phyloP scores from a whole-genome alignment of 805 yeast species.

The Candida yuanshanica region DNA sequence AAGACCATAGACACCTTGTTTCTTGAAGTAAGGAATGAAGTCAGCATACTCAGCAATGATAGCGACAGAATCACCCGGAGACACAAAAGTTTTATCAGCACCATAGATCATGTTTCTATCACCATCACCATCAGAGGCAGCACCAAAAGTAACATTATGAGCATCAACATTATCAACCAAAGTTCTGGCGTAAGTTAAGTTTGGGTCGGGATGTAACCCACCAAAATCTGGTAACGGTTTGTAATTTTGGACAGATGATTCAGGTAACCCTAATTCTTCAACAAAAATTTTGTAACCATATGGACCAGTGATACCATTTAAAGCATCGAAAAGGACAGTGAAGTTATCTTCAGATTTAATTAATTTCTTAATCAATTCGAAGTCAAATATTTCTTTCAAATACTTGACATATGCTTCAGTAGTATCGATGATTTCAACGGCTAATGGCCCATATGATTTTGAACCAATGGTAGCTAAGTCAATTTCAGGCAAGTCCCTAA shows the following conservation, averaged over 20 bases:
- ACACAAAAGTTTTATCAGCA: conserved; percentile 76
- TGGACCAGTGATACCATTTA: conserved; percentile 97
- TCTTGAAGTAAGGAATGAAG: conserved; percentile 88
- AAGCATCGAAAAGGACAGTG: conserved; percentile 77
- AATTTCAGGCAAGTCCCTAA: conserved; percentile 53
- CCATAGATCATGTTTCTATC: conserved; percentile 99
- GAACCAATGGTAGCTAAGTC: conserved; percentile 59
- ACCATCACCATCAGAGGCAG: conserved; percentile 99
- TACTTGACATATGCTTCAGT: conserved; percentile 71
- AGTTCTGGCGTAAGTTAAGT: conserved; percentile 87
- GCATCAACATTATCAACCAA: conserved; percentile 82
- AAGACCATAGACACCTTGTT: conserved; percentile 82
- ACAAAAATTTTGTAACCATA: conserved; percentile 82
- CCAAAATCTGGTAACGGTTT: conserved; percentile 87
- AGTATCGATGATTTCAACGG: conserved; percentile 78
- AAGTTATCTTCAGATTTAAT: conserved; percentile 52
- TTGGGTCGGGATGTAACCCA: conserved; percentile 97
- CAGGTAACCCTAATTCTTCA: conserved; percentile 76
- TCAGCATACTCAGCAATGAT: conserved; percentile 90
- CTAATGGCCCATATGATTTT: conserved; percentile 48
- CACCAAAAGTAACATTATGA: conserved; percentile 85
- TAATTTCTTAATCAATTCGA: conserved; percentile 70
- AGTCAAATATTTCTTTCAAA: conserved; percentile 84
- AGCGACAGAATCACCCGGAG: conserved; percentile 98
- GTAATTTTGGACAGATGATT: conserved; percentile 68